phyloP scores from a whole-genome alignment of 2,329 filamentous ascomycete species.

The Fusarium irregulare region DNA sequence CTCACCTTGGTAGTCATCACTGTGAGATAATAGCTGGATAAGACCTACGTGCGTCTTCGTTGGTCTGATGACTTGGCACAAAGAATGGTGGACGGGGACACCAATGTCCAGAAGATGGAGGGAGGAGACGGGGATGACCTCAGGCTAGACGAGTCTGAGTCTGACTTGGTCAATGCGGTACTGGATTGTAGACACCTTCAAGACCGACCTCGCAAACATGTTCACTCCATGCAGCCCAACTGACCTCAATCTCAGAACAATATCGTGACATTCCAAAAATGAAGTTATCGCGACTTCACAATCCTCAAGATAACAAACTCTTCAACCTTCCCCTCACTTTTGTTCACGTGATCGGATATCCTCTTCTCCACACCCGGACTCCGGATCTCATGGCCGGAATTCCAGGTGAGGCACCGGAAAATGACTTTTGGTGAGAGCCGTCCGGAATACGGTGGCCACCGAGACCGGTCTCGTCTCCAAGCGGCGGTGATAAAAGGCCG shows the following conservation, averaged over 20 bases:
- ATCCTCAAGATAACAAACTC: neutral
- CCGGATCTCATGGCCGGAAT: conserved; percentile 31
- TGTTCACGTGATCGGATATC: conserved; percentile 32
- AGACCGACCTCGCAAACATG: neutral
- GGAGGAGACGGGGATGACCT: neutral
- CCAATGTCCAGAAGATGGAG: neutral
- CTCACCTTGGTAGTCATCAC: neutral
- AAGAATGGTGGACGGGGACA: neutral
- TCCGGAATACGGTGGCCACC: conserved; percentile 33
- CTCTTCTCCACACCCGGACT: conserved; percentile 18
- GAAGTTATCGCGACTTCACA: conserved; percentile 16
- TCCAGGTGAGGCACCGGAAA: conserved; percentile 30
- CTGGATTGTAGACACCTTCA: neutral
- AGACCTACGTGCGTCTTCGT: neutral
- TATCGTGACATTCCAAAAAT: neutral
- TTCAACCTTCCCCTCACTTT: neutral
- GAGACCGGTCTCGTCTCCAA: conserved; percentile 32
- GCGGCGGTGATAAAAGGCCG: conserved; percentile 37
- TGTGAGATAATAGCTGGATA: conserved; percentile 10
- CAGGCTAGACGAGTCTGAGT: neutral
- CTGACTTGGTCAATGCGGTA: neutral
- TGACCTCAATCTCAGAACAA: neutral
- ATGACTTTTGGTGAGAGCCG: conserved; percentile 22
- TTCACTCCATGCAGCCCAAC: neutral
- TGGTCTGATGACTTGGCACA: conserved; percentile 14